These are phyloP conservation scores for Entoloma clypeatum DNA, from an alignment of 1,284 basidiomycete species.

Conservation along the genomic window DNA sequence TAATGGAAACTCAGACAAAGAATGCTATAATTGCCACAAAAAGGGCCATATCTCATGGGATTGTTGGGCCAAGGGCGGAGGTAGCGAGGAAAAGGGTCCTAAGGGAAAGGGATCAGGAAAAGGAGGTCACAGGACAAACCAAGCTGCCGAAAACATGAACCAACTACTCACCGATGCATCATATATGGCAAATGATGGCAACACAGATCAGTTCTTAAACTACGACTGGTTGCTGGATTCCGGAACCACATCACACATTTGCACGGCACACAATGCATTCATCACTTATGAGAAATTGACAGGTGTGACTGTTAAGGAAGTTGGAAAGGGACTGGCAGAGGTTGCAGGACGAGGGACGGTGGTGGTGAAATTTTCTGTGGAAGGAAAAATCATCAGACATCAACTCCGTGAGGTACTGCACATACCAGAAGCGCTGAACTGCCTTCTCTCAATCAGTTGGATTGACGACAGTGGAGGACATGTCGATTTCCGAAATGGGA, in stretches of 20 bases:
- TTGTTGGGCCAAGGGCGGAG: conserved; percentile 27
- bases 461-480: conserved; percentile 18
- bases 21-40: conserved; percentile 21
- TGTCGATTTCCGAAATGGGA: conserved; percentile 14
- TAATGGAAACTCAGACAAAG: conserved; percentile 8
- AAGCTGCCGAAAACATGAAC: conserved; percentile 1
- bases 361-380: conserved; percentile 16
- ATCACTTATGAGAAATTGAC: conserved; percentile 13
- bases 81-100: conserved; percentile 21
- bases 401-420: conserved; percentile 16
- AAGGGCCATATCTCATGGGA: conserved; percentile 17
- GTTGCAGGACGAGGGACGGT: conserved; percentile 18
- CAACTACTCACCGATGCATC: neutral
- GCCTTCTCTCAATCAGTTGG: conserved; percentile 19
- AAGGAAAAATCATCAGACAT: conserved; percentile 18
- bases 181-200: conserved; percentile 10
- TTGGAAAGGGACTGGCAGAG: conserved; percentile 10
- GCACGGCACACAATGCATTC: conserved; percentile 18
- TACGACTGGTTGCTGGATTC: conserved; percentile 23
- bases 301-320: conserved; percentile 14
- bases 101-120: neutral
- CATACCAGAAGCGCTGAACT: conserved; percentile 20
- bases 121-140: neutral
- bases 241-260: conserved; percentile 22
- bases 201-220: conserved; percentile 9